phyloP scores from a whole-genome alignment of 306 rosid species.

The Glycine latifolia region DNA sequence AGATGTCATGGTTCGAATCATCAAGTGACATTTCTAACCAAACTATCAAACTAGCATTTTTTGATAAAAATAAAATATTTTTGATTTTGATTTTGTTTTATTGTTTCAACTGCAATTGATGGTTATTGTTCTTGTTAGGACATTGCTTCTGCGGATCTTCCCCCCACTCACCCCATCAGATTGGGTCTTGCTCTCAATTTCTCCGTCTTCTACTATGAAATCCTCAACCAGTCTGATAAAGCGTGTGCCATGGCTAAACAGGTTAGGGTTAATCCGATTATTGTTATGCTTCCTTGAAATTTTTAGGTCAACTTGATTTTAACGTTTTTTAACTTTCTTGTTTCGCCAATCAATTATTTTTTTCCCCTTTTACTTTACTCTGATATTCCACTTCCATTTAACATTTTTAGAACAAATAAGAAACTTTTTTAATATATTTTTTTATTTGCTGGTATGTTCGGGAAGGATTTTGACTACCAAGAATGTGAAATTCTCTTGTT shows the following conservation, averaged over 20 bases:
- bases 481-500: constrained; percentile 26
- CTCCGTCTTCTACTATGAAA: constrained; percentile 82
- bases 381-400: neutral
- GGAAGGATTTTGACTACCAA: constrained; percentile 21
- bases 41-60: no score
- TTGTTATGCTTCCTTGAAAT: neutral
- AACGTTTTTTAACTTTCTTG: neutral
- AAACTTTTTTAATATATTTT: no score
- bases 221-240: constrained; percentile 81
- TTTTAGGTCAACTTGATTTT: constrained; percentile 33
- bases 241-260: constrained; percentile 88
- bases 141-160: constrained; percentile 66
- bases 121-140: constrained; percentile 48
- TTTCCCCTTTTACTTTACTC: constrained; percentile 8
- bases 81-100: neutral
- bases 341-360: constrained; percentile 9
- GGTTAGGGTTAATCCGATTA: constrained; percentile 43
- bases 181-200: constrained; percentile 82
- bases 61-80: no score
- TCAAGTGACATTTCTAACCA: no score
- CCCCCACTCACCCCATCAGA: constrained; percentile 83
- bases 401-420: neutral
- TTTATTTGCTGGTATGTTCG: neutral
- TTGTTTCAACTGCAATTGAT: neutral
- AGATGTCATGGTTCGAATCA: no score